Conservation (phyloP, 176 grass and related monocot genomes). For the maize (Zea mays) region DNA sequence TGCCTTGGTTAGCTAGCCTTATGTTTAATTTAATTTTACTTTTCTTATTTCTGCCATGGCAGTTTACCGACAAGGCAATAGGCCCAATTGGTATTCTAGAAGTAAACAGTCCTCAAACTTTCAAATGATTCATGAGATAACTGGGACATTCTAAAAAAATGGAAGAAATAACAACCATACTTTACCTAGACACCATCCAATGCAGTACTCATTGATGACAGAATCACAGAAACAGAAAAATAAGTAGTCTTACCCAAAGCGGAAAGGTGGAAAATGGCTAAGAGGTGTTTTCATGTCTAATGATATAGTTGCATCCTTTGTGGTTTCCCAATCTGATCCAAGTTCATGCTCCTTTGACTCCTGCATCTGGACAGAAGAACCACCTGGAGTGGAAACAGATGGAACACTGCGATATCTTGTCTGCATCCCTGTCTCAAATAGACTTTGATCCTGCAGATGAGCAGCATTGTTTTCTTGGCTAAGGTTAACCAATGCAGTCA, state of each 20-base stretch:
- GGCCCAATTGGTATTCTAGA: too few relatives aligned
- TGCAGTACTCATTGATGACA: not conserved
- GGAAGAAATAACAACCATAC: not conserved
- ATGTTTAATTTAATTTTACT: too few relatives aligned
- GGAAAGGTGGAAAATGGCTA: slow-evolving; percentile 87
- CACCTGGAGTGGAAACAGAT: slow-evolving; percentile 59
- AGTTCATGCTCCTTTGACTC: slow-evolving; percentile 68
- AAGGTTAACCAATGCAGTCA: slow-evolving; percentile 88
- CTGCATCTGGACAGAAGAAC: slow-evolving; percentile 67
- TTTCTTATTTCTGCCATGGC: too few relatives aligned
- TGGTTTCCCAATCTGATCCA: slow-evolving; percentile 59
- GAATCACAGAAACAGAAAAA: slow-evolving; percentile 13
- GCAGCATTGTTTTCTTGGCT: slow-evolving; percentile 54
- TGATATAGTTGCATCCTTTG: slow-evolving; percentile 71
- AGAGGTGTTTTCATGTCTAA: slow-evolving; percentile 91
- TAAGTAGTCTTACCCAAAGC: slow-evolving; percentile 69
- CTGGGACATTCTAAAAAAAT: not conserved
- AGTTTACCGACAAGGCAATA: not conserved
- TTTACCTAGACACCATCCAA: not conserved
- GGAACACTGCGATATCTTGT: slow-evolving; percentile 48
- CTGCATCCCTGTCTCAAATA: slow-evolving; percentile 54
- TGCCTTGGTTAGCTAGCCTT: too few relatives aligned
- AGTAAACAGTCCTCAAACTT: too few relatives aligned
- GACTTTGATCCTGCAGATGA: slow-evolving; percentile 47
- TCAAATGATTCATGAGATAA: too few relatives aligned